These are phyloP conservation scores for Saccharomyces paradoxus DNA, from an alignment of 805 yeast genomes.

Conservation along the genomic window DNA sequence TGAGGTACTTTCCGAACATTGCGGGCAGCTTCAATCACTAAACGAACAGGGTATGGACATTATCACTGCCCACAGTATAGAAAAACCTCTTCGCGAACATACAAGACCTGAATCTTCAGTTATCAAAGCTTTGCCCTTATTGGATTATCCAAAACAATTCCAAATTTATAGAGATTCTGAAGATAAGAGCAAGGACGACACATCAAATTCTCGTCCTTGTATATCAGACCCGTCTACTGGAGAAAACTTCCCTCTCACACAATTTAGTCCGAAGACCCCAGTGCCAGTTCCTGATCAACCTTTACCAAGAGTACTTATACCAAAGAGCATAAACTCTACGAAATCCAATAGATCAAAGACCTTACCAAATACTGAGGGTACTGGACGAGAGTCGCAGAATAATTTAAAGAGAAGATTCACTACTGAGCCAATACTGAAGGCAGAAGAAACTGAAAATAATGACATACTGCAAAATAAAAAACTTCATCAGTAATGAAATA, in stretches of 20 bases:
- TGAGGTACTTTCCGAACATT: conserved; percentile 5
- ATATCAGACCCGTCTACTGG: conserved; percentile 4
- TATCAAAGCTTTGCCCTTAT: conserved; percentile 8
- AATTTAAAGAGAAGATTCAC: conserved; percentile 20
- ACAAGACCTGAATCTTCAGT: background rate
- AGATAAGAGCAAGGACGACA: background rate
- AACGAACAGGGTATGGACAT: background rate
- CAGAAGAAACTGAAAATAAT: background rate
- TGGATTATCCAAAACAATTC: conserved; percentile 10
- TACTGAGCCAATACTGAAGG: conserved; percentile 5
- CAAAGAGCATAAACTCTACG: conserved; percentile 21
- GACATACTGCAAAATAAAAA: background rate
- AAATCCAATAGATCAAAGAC: conserved; percentile 10
- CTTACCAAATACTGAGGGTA: conserved; percentile 3
- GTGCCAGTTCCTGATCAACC: conserved; percentile 27
- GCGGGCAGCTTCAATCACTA: background rate
- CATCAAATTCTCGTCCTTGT: background rate
- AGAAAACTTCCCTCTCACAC: background rate
- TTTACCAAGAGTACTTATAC: conserved; percentile 19
- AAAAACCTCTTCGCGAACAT: background rate
- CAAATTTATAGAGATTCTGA: conserved; percentile 8
- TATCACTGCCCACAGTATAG: background rate
- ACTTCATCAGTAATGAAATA: background rate
- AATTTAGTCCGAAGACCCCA: conserved; percentile 19
- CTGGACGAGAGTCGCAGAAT: conserved; percentile 3